Base-by-base conservation (phyloP, 129 eudicot species). In the Flaveria linearis region DNA sequence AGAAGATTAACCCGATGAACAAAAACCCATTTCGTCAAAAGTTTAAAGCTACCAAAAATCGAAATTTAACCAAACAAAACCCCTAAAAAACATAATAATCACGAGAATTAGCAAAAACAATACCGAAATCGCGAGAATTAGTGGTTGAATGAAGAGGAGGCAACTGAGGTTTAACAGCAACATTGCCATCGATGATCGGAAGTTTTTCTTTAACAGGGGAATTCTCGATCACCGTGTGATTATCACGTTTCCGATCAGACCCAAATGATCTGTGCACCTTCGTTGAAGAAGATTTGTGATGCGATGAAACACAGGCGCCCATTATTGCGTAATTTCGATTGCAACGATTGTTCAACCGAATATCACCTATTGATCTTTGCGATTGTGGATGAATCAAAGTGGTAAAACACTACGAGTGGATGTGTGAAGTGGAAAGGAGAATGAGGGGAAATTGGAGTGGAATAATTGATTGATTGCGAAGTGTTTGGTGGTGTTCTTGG, bases 111-210 rank as follows among this genome's bases (percentile, higher is more conserved):
- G 66, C 10, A 17, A 13, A 62, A 65, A 42, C 30, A 39, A 42
- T 76, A 80, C 84, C 84, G 56, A 73, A 80, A 55, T 80, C 75
- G 47, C 18, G 75, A 42, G 70, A 56, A 23, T 65, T 14, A 42
- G 55, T 20, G 62, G 76, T 52, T 45, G 82, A 46, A 41, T 52
- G 74, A 73, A 73, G 70, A 17, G 79, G 75, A 56, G 75, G 79
- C 60, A 46, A 74, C 70, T 80, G 84, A 73, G 84, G 84, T 60
- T 80, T 80, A 80, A 80, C 83, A 42, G 74, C 60, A 72, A 72
- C 78, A 52, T 79, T 52, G 10, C 68, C 83, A 52, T 72, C 17
- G 26, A 79, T 43, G 68, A 72, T 53, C 75, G 41, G 69, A 73
- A 39, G 75, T 42, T 57, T 80, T 67, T 80, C 75, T 49, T 55